Base-by-base conservation (phyloP, 192 early-diverging fungal species). In the Coemansia sp. region DNA sequence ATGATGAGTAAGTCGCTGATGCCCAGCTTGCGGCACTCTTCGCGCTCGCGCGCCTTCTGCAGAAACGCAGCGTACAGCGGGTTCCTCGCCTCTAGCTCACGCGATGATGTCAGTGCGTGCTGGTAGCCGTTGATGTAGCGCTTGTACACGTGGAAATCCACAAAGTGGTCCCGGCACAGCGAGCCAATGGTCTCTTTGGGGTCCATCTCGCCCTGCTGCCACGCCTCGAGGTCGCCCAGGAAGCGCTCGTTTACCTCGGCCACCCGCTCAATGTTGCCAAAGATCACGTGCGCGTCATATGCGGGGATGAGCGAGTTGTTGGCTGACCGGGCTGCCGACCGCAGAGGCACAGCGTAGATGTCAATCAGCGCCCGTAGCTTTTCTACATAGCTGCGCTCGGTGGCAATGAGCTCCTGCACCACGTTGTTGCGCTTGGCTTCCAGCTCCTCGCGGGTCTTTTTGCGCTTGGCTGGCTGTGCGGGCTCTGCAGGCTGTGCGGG, bases 1-100 rank as follows among this genome's bases (percentile, higher is more conserved):
- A 88, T 82, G 51, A 91, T 88, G 64, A 91, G 72, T 59, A 88
- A 74, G 55, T 89, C 87, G 23, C 80, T 78, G 20, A 96, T 68
- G 26, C 78, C 82, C 47, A 91, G 78, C 52, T 83, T 78, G 51
- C 81, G 73, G 69, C 81, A 80, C 44, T 78, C 79, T 19, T 83
- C 76, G 59, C 79, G 78, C 38, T 84, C 83, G 37, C 77, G 76
- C n/a, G 79, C 78, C 45, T 68, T 64, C 23, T 67, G 57, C 43
- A 85, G 53, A 51, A 85, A 81, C 5, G 70, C 68, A 6, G 70
- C 60, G 43, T 83, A 83, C 6, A 65, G 65, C 33, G 73, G 76
- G 38, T 82, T 85, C 57, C 63, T 69, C 28, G 71, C 73, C 48
- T 80, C 73, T 23, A 83, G 79, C 50, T 80, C 77, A 44, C 73